Evolutionary conservation across 2,329 filamentous ascomycete genomes (phyloP).

Genomic region (Aureobasidium sp.): DNA sequence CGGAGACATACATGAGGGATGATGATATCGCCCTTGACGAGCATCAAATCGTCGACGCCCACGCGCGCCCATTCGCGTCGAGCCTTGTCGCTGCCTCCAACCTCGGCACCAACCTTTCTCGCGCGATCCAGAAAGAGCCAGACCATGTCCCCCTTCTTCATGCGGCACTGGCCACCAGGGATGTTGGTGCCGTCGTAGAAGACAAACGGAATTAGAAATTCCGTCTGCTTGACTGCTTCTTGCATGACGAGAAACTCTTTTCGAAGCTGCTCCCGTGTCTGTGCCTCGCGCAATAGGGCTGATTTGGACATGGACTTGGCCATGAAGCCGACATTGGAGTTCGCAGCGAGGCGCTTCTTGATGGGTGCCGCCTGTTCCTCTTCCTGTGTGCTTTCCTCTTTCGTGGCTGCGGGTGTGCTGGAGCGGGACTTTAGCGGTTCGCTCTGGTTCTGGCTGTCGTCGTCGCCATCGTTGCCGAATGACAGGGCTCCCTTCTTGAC

Average conservation of each 20-base stretch:
- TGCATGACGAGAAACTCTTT: slow-evolving; percentile 77
- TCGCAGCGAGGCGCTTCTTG: slow-evolving; percentile 50
- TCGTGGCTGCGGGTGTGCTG: slow-evolving; percentile 1
- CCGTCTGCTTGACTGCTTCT: slow-evolving; percentile 77
- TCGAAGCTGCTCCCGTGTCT: slow-evolving; percentile 62
- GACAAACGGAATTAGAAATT: slow-evolving; percentile 87
- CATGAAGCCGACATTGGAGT: slow-evolving; percentile 50
- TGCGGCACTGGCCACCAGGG: slow-evolving; percentile 70
- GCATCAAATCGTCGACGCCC: slow-evolving; percentile 89
- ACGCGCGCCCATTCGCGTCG: slow-evolving; percentile 84
- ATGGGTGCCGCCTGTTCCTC: slow-evolving; percentile 27
- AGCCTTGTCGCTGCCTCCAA: slow-evolving; percentile 57
- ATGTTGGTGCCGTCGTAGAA: slow-evolving; percentile 94
- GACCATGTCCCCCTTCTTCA: slow-evolving; percentile 87
- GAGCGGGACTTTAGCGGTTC: background rate
- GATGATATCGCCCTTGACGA: slow-evolving; percentile 83
- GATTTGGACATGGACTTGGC: slow-evolving; percentile 72
- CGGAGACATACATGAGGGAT: slow-evolving; percentile 72
- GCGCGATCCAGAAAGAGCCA: slow-evolving; percentile 93
- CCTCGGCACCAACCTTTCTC: slow-evolving; percentile 80
- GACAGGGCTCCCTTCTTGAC: slow-evolving; percentile 54
- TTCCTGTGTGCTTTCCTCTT: background rate
- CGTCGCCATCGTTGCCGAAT: slow-evolving; percentile 57
- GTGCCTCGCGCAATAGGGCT: slow-evolving; percentile 67
- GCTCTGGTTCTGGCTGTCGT: background rate